These are phyloP conservation scores for Oemleria cerasiformis DNA, from an alignment of 306 rosid species.

Conservation along the genomic window DNA sequence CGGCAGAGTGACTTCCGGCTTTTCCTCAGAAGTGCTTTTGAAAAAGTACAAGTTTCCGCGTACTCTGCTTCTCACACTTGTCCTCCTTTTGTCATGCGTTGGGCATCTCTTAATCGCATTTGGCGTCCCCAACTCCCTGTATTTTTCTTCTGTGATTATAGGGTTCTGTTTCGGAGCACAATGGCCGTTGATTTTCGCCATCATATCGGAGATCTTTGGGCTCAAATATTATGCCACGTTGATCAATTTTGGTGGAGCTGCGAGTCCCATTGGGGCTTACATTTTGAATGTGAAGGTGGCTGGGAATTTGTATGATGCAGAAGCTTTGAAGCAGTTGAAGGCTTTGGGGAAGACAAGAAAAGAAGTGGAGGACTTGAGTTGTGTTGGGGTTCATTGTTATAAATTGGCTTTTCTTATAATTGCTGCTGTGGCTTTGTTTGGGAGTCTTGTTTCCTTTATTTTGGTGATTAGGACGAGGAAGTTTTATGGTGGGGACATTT, in stretches of 20 bases:
- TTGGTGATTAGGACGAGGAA: slow-evolving; percentile 57
- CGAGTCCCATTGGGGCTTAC: slow-evolving; percentile 56
- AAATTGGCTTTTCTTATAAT: slow-evolving; percentile 51
- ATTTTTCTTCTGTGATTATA: slow-evolving; percentile 49
- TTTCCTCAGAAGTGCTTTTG: slow-evolving; percentile 50
- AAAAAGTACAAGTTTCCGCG: slow-evolving; percentile 60
- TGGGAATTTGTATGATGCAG: slow-evolving; percentile 55
- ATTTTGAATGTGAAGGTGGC: slow-evolving; percentile 54
- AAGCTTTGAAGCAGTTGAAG: slow-evolving; percentile 47
- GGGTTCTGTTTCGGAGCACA: slow-evolving; percentile 71
- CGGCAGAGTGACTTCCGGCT: slow-evolving; percentile 50
- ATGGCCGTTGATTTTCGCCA: slow-evolving; percentile 63
- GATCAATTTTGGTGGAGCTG: slow-evolving; percentile 46
- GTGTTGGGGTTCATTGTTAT: slow-evolving; percentile 48
- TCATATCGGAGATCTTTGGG: slow-evolving; percentile 70
- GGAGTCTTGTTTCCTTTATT: slow-evolving; percentile 40
- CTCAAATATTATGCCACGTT: slow-evolving; percentile 66
- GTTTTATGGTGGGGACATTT: slow-evolving; percentile 55
- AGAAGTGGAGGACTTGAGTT: slow-evolving; percentile 43
- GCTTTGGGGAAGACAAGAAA: slow-evolving; percentile 33
- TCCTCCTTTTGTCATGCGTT: slow-evolving; percentile 46
- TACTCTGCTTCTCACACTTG: slow-evolving; percentile 47
- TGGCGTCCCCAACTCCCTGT: slow-evolving; percentile 51
- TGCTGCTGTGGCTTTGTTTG: slow-evolving; percentile 42
- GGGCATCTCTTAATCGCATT: slow-evolving; percentile 66